Evolutionary conservation across 1,139 yeast genomes (phyloP).

Genomic region (Yamadazyma triangularis): DNA sequence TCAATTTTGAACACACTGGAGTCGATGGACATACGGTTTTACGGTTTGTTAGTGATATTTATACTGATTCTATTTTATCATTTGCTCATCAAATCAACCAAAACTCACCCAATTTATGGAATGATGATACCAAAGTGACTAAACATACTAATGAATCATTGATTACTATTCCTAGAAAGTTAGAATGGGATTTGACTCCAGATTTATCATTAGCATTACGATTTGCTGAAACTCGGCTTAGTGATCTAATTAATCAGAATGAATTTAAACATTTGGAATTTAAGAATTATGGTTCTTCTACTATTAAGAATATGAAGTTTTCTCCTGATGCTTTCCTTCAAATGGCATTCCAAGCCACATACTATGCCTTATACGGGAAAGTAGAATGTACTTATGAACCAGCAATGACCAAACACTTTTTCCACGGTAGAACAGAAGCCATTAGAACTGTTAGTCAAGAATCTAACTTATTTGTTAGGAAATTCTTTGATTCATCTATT

Average conservation of each 20-base stretch:
- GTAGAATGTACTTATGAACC: conserved; percentile 95
- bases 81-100: conserved; percentile 82
- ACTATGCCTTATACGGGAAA: conserved; percentile 86
- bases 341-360: conserved; percentile 92
- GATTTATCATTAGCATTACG: conserved; percentile 77
- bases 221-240: conserved; percentile 85
- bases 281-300: conserved; percentile 67
- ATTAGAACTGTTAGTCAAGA: conserved; percentile 79
- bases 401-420: conserved; percentile 85
- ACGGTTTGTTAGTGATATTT: conserved; percentile 82
- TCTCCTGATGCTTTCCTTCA: conserved; percentile 95
- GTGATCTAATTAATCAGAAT: conserved; percentile 85
- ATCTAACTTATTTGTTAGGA: conserved; percentile 77
- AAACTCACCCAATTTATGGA: conserved; percentile 79
- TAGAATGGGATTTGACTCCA: conserved; percentile 81
- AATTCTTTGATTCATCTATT: conserved; percentile 69
- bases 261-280: conserved; percentile 83
- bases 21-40: conserved; percentile 94
- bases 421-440: conserved; percentile 92
- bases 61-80: conserved; percentile 82
- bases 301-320: conserved; percentile 78
- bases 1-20: conserved; percentile 92
- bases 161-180: conserved; percentile 72
- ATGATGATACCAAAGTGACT: conserved; percentile 10
- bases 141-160: conserved; percentile 21